Evolutionary conservation across 768 basidiomycete genomes (phyloP), one percentile per base, ranked within the genome.

Genomic region (Boletus pseudo-olivaceus): DNA sequence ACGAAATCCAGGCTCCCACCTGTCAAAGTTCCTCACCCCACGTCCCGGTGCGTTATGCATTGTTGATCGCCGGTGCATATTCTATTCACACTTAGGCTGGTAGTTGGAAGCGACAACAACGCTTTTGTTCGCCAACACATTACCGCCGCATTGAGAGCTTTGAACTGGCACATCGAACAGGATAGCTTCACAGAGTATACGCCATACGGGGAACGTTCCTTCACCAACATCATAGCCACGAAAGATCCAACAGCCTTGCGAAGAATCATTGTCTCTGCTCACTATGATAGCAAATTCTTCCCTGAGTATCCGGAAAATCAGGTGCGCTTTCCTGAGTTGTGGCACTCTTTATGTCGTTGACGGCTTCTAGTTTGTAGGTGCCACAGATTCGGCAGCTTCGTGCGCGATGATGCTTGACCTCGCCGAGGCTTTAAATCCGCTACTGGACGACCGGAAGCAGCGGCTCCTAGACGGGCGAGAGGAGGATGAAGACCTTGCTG

Each of bases 361-460:
- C 54, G 49, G 19, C 55, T 50, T 54, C 47, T 47, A 98, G 91
- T 99, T 99, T 68, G 76, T 99, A 64, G 97, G 97, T 33, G 97
- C 97, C 9, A 98, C 94, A 10, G 97, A 99, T 68, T 97, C 94
- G 1, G 97, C 95, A 7, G 93, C 92, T 33, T 86, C 97, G 3
- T 98, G 95, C 60, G 93, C 94, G 5, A 86, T 98, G 73, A 81
- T 99, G 76, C 81, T 98, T 29, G 94, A 98, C 71, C 75, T 98
- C 15, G 97, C 94, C 0, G 90, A 94, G 71, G 74, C 88, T 6
- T 72, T 98, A 37, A 82, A 90, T 55, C 84, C 83, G 0, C 73
- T 95, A 38, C 71, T 98, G 17, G 78, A 88, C 33, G 73, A 77
- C 12, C 79, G 87, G 23, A 73, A 78, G 41, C 73, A 78, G 51